phyloP scores from a whole-genome alignment of 345 rosid genomes.

The Sapria himalayana region DNA sequence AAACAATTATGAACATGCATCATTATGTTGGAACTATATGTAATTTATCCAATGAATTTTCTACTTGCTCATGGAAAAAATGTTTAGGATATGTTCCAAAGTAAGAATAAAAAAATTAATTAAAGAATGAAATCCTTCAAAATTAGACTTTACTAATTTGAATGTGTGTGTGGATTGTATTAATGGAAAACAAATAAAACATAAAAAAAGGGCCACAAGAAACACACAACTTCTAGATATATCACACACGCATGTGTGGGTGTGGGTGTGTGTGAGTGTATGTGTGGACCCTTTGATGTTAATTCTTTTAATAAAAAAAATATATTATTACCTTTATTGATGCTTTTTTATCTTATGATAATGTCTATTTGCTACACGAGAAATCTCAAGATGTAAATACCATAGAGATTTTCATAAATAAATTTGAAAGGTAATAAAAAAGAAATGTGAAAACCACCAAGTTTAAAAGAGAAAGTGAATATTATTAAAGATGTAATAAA shows the following conservation, averaged over 20 bases:
- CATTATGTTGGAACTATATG: neutral
- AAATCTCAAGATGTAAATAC: slow-evolving; percentile 4
- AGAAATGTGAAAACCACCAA: slow-evolving; percentile 7
- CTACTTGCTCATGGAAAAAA: neutral
- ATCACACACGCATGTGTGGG: neutral
- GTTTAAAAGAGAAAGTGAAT: neutral
- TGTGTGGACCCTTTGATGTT: slow-evolving; percentile 2
- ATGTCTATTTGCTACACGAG: slow-evolving; percentile 6
- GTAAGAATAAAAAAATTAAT: neutral
- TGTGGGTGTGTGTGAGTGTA: no score
- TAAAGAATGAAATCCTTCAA: neutral
- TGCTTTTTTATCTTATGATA: slow-evolving; percentile 7
- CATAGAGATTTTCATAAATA: slow-evolving; percentile 4
- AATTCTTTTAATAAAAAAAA: neutral
- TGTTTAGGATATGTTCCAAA: neutral
- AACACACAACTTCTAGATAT: slow-evolving; percentile 5
- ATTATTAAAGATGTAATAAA: slow-evolving; percentile 4
- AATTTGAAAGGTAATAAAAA: slow-evolving; percentile 6
- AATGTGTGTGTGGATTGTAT: neutral
- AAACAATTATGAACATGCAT: neutral
- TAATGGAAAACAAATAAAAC: neutral
- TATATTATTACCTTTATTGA: slow-evolving; percentile 7
- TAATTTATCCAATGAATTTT: neutral
- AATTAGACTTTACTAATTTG: neutral
- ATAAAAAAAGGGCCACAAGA: neutral